phyloP scores from a whole-genome alignment of 768 basidiomycete species.

The Tylopilus sp. region DNA sequence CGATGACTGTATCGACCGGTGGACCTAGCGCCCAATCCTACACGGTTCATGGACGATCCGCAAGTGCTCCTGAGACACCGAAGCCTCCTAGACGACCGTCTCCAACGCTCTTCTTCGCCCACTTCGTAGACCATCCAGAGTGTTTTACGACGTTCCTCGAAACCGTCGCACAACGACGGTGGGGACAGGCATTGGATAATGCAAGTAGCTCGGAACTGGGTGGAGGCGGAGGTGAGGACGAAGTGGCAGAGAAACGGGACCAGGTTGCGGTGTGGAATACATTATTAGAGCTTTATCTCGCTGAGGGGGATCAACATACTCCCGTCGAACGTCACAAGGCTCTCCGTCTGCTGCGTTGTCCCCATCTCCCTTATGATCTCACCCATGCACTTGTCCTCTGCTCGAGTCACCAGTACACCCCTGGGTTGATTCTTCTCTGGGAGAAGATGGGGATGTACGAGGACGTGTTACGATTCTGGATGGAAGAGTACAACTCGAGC shows the following conservation, averaged over 20 bases:
- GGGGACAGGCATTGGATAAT: conserved; percentile 68
- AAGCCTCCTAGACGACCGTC: conserved; percentile 59
- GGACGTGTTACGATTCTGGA: conserved; percentile 91
- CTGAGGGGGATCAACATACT: conserved; percentile 20
- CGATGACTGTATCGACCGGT: conserved; percentile 17
- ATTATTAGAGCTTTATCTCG: conserved; percentile 85
- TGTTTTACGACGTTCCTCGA: conserved; percentile 89
- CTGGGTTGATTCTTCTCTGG: conserved; percentile 87
- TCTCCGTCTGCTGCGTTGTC: conserved; percentile 61
- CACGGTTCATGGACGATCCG: conserved; percentile 4
- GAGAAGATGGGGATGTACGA: conserved; percentile 96
- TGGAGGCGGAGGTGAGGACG: conserved; percentile 33
- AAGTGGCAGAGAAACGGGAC: conserved; percentile 56
- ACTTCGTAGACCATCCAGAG: conserved; percentile 85
- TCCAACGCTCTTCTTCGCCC: conserved; percentile 85
- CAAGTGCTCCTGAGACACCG: conserved; percentile 14
- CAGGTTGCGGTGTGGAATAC: conserved; percentile 95
- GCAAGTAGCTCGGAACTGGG: conserved; percentile 7
- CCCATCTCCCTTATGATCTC: conserved; percentile 71
- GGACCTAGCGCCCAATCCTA: conserved; percentile 25
- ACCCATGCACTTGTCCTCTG: conserved; percentile 95
- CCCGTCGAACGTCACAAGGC: conserved; percentile 52
- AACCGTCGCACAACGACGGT: conserved; percentile 73
- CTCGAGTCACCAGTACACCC: conserved; percentile 76
- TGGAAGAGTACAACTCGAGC: conserved; percentile 53